Percentiles rank a stretch among this genome's conserved stretches.
These are phyloP conservation scores for Trichothecium sympodiale DNA, from an alignment of 2,329 filamentous ascomycete species.

Conservation along the genomic window DNA sequence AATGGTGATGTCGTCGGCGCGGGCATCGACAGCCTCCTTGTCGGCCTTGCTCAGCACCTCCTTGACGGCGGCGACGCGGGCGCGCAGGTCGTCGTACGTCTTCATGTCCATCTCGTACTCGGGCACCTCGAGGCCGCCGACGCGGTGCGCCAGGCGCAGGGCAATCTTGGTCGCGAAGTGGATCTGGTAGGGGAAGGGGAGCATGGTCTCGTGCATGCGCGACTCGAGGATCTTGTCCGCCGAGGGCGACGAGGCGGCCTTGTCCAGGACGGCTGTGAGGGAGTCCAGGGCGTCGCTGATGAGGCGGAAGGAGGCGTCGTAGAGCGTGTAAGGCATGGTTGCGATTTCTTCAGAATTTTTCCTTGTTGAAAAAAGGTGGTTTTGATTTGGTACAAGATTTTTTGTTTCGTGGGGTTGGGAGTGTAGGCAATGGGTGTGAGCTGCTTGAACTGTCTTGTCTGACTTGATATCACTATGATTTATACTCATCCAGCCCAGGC, in stretches of 20 bases:
- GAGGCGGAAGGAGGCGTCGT: slow-evolving; percentile 24
- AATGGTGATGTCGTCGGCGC: slow-evolving; percentile 14
- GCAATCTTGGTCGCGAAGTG: slow-evolving; percentile 16
- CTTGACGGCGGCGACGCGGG: slow-evolving; percentile 19
- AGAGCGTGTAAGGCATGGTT: slow-evolving; percentile 20
- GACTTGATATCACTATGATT: too few relatives aligned
- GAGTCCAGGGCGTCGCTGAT: slow-evolving; percentile 19
- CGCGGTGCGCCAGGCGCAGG: slow-evolving; percentile 20
- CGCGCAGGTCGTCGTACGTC: slow-evolving; percentile 21
- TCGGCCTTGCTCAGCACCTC: slow-evolving; percentile 20
- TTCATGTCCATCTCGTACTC: slow-evolving; percentile 13
- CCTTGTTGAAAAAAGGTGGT: slow-evolving; percentile 18
- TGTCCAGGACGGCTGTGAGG: slow-evolving; percentile 22
- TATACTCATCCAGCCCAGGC: too few relatives aligned
- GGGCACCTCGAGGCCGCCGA: slow-evolving; percentile 17
- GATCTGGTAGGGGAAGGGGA: slow-evolving; percentile 29
- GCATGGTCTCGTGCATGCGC: slow-evolving; percentile 29
- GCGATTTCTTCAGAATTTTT: not conserved
- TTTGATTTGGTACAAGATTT: not conserved
- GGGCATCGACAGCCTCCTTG: slow-evolving; percentile 19
- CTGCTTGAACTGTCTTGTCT: too few relatives aligned
- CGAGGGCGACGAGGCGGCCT: slow-evolving; percentile 21
- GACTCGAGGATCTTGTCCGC: slow-evolving; percentile 18
- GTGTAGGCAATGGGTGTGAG: not conserved
- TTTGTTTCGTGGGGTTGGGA: not conserved